Conservation (phyloP, 2,329 filamentous ascomycete genomes). For the Colletotrichum magnum region DNA sequence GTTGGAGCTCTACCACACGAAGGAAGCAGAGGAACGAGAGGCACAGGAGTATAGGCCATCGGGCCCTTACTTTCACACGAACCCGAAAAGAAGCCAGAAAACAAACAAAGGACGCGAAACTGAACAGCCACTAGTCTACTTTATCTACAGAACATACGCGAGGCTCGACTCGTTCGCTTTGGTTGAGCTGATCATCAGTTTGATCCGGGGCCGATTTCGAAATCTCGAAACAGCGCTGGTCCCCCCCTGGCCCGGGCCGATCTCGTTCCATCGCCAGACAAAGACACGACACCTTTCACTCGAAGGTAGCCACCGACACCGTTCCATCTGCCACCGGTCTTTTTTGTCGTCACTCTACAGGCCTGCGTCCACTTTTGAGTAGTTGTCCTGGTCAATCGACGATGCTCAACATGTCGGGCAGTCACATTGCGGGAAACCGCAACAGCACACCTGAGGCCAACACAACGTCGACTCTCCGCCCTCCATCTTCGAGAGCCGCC, state of each 20-base stretch:
- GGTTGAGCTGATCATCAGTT: conserved; percentile 11
- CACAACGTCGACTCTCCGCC: conserved; percentile 84
- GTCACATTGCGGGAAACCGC: conserved; percentile 82
- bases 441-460: conserved; percentile 97
- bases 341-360: conserved; percentile 16
- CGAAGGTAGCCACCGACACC: conserved; percentile 22
- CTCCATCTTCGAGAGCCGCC: conserved; percentile 83
- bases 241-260: conserved; percentile 39
- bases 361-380: conserved; percentile 16
- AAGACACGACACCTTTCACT: conserved; percentile 39
- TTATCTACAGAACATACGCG: background rate
- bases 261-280: conserved; percentile 34
- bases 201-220: conserved; percentile 25
- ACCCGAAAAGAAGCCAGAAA: background rate
- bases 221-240: conserved; percentile 39
- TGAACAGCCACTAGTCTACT: conserved; percentile 6
- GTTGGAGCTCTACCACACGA: conserved; percentile 22
- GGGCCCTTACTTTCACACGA: conserved; percentile 15
- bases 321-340: conserved; percentile 39
- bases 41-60: conserved; percentile 16
- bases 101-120: conserved; percentile 6
- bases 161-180: conserved; percentile 6
- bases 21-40: background rate
- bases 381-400: conserved; percentile 34
- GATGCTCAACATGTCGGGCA: conserved; percentile 77